These are phyloP conservation scores for Jatropha podagrica DNA, from an alignment of 441 rosid genomes.

Conservation along the genomic window DNA sequence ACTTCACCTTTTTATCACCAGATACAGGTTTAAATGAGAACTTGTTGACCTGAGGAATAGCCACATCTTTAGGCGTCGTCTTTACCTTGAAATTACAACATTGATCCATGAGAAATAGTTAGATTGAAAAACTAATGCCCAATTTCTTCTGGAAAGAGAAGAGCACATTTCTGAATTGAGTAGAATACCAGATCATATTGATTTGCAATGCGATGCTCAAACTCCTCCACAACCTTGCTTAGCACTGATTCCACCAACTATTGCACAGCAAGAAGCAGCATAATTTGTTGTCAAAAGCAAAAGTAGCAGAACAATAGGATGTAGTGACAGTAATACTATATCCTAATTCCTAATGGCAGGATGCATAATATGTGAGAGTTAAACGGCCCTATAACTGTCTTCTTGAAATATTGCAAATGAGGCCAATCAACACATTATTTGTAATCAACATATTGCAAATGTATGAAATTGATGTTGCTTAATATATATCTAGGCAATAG, in stretches of 20 bases:
- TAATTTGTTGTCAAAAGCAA: constrained; percentile 16
- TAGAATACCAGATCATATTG: constrained; percentile 62
- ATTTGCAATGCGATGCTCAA: constrained; percentile 71
- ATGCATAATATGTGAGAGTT: not conserved
- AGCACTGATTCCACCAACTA: constrained; percentile 92
- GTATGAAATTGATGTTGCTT: not conserved
- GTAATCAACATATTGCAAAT: too few species aligned
- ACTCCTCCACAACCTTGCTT: constrained; percentile 79
- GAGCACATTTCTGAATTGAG: constrained; percentile 5
- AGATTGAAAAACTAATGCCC: constrained; percentile 5
- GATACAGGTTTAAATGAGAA: constrained; percentile 38
- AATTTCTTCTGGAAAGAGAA: constrained; percentile 6
- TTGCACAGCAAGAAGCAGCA: constrained; percentile 20
- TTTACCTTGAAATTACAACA: constrained; percentile 41
- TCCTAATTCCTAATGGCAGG: not conserved
- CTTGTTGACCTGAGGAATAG: constrained; percentile 46
- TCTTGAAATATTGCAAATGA: not conserved
- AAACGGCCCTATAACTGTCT: not conserved
- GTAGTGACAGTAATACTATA: not conserved
- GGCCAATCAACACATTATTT: too few species aligned
- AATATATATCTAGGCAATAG: not conserved
- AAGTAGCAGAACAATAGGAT: constrained; percentile 14
- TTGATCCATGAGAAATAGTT: constrained; percentile 1
- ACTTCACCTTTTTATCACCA: constrained; percentile 57
- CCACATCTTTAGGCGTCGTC: constrained; percentile 44